These are phyloP conservation scores for Penicillium pulvis DNA, from an alignment of 495 filamentous ascomycete genomes.

Conservation along the genomic window DNA sequence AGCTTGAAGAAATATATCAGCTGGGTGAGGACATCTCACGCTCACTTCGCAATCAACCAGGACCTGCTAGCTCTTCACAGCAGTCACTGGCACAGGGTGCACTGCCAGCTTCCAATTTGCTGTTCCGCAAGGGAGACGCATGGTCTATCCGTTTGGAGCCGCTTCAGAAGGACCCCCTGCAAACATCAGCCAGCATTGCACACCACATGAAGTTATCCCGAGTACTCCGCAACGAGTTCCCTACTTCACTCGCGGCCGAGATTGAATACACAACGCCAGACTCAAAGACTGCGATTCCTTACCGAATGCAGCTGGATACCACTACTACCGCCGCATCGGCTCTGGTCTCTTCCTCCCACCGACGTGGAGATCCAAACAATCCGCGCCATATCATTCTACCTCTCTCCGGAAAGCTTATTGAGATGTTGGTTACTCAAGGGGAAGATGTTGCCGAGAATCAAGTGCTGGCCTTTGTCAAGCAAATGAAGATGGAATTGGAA, in stretches of 20 bases:
- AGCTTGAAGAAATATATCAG: conserved; percentile 42
- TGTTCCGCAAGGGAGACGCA: conserved; percentile 58
- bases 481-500: conserved; percentile 72
- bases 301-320: conserved; percentile 46
- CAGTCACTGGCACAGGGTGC: conserved; percentile 9
- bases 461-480: conserved; percentile 61
- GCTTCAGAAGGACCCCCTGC: conserved; percentile 13
- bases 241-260: conserved; percentile 53
- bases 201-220: conserved; percentile 56
- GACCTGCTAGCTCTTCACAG: conserved; percentile 4
- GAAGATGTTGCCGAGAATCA: conserved; percentile 54
- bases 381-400: conserved; percentile 59
- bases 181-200: conserved; percentile 18
- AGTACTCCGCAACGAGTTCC: conserved; percentile 61
- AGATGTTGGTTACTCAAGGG: conserved; percentile 56
- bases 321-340: conserved; percentile 53
- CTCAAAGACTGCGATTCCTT: conserved; percentile 33
- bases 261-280: conserved; percentile 53
- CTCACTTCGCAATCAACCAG: conserved; percentile 5
- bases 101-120: conserved; percentile 36
- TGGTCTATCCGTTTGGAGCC: conserved; percentile 55
- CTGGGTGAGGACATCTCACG: conserved; percentile 31
- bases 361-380: conserved; percentile 53
- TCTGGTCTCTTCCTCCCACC: conserved; percentile 50
- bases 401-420: conserved; percentile 59